Evolutionary conservation across 495 filamentous ascomycete genomes (phyloP), one percentile per base, ranked within the genome.

Genomic region (Echria macrotheca): DNA sequence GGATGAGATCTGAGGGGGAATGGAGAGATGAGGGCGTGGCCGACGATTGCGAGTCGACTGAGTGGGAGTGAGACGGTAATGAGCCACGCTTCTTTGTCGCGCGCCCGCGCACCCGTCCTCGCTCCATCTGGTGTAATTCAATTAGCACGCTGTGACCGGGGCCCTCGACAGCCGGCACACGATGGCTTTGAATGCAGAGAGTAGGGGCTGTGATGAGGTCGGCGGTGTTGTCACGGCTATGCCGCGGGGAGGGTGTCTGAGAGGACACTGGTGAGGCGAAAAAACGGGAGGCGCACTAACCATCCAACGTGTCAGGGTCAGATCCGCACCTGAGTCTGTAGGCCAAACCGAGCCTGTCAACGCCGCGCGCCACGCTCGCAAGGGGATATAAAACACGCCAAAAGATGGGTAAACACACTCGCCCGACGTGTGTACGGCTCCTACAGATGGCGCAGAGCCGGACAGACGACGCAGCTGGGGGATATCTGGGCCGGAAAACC

Each of bases 291-390:
- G 50, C 49, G 60, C 61, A 65, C 59, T 60, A 65, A 60, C 46
- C 51, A 53, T 53, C 49, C 52, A 60, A 56, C 61, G 61, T 64
- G 61, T 64, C 61, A 64, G 56, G 61, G 61, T 58, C 50, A 57
- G 52, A 43, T 44, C 26, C 23, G 35, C 29, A 46, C 44, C 25
- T 35, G 44, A 33, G 53, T 25, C 42, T 35, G 47, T 32, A 50
- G 29, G 35, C 41, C 26, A 23, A 44, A 44, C 41, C n/a, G n/a
- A 18, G 47, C 38, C 49, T 50, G 53, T 37, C 51, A 26, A 31
- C 22, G 37, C 32, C 14, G 15, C 36, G 38, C 17, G 36, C 23
- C 46, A 17, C 35, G 10, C 25, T 26, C 15, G 24, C 32, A 48
- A 12, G 8, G 14, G 18, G 24, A 17, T 50, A 11, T 18, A 23